Conservation (phyloP, 768 basidiomycete genomes). For the Tubosaeta sp. region DNA sequence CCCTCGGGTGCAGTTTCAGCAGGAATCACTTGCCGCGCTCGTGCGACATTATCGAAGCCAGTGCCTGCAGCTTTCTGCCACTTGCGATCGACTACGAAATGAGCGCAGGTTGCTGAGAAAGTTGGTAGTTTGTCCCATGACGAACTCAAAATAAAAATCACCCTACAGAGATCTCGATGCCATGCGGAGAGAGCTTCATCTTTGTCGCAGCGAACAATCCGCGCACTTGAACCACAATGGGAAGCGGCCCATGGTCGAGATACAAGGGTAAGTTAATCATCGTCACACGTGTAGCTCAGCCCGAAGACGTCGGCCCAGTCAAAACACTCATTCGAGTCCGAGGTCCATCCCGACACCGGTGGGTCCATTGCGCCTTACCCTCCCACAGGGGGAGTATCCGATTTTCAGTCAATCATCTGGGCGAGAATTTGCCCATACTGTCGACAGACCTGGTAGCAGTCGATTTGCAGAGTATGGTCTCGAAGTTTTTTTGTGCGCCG, state of each 20-base stretch:
- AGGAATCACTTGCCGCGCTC: slow-evolving; percentile 67
- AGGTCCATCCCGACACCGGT: slow-evolving; percentile 51
- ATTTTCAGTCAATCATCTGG: slow-evolving; percentile 24
- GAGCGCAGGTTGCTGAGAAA: slow-evolving; percentile 51
- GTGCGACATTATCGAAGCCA: slow-evolving; percentile 60
- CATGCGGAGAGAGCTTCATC: slow-evolving; percentile 46
- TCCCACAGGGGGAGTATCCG: slow-evolving; percentile 54
- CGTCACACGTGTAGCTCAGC: neutral
- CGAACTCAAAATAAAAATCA: slow-evolving; percentile 6
- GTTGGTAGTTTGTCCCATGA: slow-evolving; percentile 30
- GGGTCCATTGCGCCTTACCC: slow-evolving; percentile 62
- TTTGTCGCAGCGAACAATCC: slow-evolving; percentile 41
- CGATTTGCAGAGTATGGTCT: slow-evolving; percentile 45
- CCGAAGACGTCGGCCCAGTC: slow-evolving; percentile 8
- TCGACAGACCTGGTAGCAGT: slow-evolving; percentile 46
- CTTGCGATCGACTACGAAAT: slow-evolving; percentile 29
- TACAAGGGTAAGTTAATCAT: slow-evolving; percentile 36
- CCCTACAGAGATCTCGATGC: slow-evolving; percentile 44
- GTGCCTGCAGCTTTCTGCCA: slow-evolving; percentile 42
- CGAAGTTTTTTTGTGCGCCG: slow-evolving; percentile 4
- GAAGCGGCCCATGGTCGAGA: slow-evolving; percentile 56
- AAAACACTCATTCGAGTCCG: slow-evolving; percentile 53
- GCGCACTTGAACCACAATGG: slow-evolving; percentile 50
- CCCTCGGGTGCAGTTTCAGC: slow-evolving; percentile 57
- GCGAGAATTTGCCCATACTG: slow-evolving; percentile 8